A percentile compares a stretch with the other conserved stretches of the same genome.
Evolutionary conservation across 2,329 filamentous ascomycete species (phyloP).

Genomic region (Aureobasidium pullulans): DNA sequence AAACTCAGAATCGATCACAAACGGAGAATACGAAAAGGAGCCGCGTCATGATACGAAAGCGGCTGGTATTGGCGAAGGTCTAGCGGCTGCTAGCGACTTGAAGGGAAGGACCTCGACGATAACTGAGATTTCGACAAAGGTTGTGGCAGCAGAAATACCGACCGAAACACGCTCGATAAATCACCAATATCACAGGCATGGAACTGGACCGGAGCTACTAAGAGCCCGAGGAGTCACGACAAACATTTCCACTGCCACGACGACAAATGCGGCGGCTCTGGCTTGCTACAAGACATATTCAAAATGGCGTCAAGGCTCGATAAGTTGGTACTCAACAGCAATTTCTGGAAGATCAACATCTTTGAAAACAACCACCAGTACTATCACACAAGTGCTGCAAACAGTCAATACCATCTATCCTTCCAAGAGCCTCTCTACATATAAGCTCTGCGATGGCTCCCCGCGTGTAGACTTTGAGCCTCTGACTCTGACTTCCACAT

Average conservation of each 20-base stretch:
- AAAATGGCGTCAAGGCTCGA: neutral
- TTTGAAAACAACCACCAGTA: neutral
- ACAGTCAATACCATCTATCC: constrained; percentile 8
- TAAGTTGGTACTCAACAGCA: neutral
- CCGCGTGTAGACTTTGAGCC: constrained; percentile 18
- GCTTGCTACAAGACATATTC: constrained; percentile 6
- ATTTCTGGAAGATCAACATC: neutral
- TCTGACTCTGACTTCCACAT: constrained; percentile 12
- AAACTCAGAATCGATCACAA: neutral
- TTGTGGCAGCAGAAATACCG: neutral
- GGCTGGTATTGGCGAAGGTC: neutral
- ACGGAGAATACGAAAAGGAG: neutral
- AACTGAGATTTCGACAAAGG: neutral
- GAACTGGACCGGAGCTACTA: neutral
- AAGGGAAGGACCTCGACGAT: neutral
- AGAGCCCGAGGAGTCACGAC: neutral
- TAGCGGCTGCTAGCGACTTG: neutral
- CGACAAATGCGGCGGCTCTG: neutral
- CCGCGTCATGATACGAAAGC: neutral
- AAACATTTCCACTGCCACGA: neutral
- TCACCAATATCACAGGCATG: neutral
- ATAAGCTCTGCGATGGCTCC: constrained; percentile 22
- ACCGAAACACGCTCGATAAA: neutral
- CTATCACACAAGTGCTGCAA: neutral
- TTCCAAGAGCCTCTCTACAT: constrained; percentile 10